Evolutionary conservation across 495 filamentous ascomycete species (phyloP).

Genomic region (Aspergillus ostianus): DNA sequence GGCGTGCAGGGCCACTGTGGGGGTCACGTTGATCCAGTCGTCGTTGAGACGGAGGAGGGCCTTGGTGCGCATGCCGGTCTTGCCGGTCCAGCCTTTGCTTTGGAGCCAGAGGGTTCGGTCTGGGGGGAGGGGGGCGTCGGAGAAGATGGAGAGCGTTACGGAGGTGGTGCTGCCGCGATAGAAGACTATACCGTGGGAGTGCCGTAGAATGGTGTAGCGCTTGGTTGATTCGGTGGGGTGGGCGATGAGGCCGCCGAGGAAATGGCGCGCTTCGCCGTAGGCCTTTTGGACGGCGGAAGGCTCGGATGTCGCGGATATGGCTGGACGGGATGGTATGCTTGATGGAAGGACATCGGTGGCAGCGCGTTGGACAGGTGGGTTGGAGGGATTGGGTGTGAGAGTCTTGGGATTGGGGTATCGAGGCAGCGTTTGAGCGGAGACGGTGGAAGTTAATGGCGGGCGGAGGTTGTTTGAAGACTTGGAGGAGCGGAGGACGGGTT

Average conservation of each 20-base stretch:
- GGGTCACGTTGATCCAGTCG: slow-evolving; percentile 66
- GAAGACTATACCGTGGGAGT: slow-evolving; percentile 60
- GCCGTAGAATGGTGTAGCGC: slow-evolving; percentile 65
- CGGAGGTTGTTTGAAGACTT: background rate
- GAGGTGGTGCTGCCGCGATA: slow-evolving; percentile 63
- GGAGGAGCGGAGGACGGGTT: background rate
- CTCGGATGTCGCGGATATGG: background rate
- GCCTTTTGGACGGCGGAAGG: slow-evolving; percentile 33
- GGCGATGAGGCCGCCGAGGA: slow-evolving; percentile 60
- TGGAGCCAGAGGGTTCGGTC: slow-evolving; percentile 65
- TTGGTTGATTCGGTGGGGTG: slow-evolving; percentile 64
- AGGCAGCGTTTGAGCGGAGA: background rate
- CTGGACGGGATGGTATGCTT: background rate
- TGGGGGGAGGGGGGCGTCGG: slow-evolving; percentile 52
- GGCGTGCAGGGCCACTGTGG: slow-evolving; percentile 41
- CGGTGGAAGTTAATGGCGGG: background rate
- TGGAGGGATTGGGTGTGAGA: background rate
- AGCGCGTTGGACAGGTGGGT: background rate
- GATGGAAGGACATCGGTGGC: slow-evolving; percentile 1
- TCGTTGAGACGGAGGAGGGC: slow-evolving; percentile 53
- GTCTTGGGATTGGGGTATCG: background rate
- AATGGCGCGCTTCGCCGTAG: slow-evolving; percentile 57
- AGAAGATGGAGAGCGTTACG: slow-evolving; percentile 60
- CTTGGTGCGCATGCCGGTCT: slow-evolving; percentile 65
- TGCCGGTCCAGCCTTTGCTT: slow-evolving; percentile 63